Evolutionary conservation across 768 basidiomycete genomes (phyloP).

Genomic region (Phylloporus rhodoxanthus): DNA sequence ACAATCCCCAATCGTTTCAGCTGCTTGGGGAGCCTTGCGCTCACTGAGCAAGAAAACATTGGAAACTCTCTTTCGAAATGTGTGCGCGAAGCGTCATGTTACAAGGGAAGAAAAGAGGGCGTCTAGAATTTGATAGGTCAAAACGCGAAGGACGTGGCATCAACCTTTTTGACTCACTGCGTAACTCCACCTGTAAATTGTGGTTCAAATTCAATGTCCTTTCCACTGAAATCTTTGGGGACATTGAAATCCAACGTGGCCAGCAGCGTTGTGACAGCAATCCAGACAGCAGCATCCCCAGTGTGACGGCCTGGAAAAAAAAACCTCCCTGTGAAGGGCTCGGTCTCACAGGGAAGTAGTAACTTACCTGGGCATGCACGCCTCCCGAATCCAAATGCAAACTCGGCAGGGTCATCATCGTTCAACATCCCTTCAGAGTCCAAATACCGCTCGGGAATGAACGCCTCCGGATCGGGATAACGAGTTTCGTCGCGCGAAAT

Average conservation of each 20-base stretch:
- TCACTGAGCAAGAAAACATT: background rate
- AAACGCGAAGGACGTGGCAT: background rate
- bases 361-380: constrained; percentile 2
- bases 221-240: background rate
- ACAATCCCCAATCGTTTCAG: background rate
- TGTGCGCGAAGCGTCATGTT: background rate
- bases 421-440: background rate
- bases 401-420: background rate
- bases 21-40: background rate
- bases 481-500: constrained; percentile 4
- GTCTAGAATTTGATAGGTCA: background rate
- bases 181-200: background rate
- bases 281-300: background rate
- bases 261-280: background rate
- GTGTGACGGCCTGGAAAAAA: background rate
- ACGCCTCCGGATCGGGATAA: constrained; percentile 9
- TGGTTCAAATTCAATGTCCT: background rate
- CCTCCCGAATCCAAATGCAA: constrained; percentile 10
- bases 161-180: background rate
- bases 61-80: background rate
- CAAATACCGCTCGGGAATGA: constrained; percentile 13
- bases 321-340: too few species aligned
- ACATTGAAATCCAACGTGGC: background rate
- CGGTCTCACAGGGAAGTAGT: too few species aligned
- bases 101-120: background rate